Evolutionary conservation across 177 flowering plant species (phyloP).

Genomic region (Vitis hybrid): DNA sequence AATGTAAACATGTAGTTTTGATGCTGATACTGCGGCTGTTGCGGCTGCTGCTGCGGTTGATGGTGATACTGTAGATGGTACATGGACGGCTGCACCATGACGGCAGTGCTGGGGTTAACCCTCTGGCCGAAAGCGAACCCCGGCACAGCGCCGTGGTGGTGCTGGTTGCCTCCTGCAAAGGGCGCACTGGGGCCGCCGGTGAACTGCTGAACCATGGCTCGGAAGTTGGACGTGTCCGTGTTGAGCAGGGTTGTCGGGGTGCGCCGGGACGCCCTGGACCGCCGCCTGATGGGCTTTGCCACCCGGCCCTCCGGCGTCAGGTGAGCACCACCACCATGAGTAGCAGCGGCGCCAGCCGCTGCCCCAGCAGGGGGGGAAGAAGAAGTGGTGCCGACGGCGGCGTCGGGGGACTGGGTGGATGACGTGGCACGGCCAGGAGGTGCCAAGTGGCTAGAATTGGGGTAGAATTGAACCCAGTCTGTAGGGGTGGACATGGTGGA

Average conservation of each 20-base stretch:
- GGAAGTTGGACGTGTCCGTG: slow-evolving; percentile 69
- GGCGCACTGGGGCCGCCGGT: slow-evolving; percentile 55
- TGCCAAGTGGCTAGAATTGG: slow-evolving; percentile 19
- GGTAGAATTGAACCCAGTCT: slow-evolving; percentile 27
- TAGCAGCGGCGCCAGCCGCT: not conserved
- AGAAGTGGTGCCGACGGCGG: slow-evolving; percentile 19
- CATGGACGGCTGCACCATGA: slow-evolving; percentile 3
- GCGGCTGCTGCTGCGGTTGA: slow-evolving; percentile 8
- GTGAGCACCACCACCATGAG: slow-evolving; percentile 8
- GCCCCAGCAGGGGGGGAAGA: slow-evolving; percentile 8
- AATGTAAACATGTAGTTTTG: slow-evolving; percentile 14
- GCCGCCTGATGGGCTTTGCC: slow-evolving; percentile 40
- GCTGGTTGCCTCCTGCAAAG: slow-evolving; percentile 10
- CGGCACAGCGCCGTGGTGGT: not conserved
- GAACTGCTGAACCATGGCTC: slow-evolving; percentile 90
- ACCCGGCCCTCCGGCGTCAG: slow-evolving; percentile 46
- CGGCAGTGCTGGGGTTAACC: not conserved
- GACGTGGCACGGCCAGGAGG: not conserved
- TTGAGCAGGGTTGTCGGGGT: slow-evolving; percentile 73
- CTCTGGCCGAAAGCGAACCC: slow-evolving; percentile 20
- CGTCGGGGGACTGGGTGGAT: slow-evolving; percentile 9
- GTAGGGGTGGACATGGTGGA: slow-evolving; percentile 34
- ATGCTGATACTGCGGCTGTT: slow-evolving; percentile 11
- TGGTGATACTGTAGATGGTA: slow-evolving; percentile 3
- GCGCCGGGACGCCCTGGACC: slow-evolving; percentile 62